Base-by-base conservation (phyloP, 2,329 filamentous ascomycete species). In the Xylariaceae sp. region DNA sequence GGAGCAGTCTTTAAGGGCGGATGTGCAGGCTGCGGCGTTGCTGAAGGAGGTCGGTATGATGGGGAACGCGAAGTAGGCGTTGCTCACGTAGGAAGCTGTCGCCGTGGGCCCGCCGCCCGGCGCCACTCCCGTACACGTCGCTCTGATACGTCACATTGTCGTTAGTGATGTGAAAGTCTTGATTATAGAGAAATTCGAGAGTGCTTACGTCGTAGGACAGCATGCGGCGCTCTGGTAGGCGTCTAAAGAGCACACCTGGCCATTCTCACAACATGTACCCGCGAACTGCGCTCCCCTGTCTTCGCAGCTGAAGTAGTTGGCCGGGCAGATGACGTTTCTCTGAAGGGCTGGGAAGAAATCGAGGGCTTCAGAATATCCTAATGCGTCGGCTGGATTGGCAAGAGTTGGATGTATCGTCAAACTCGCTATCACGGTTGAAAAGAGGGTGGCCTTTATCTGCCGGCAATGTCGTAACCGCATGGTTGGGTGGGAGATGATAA, bases 11-110 rank as follows among this genome's bases (percentile, higher is more conserved):
- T 69, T 72, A 44, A 80, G 73, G 14, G 83, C 84, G 0, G 79
- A 76, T 3, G 77, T 77, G 66, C 85, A 87, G 5, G 78, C 78
- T 12, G 73, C 80, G 16, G 73, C 69, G 63, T 86, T 79, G 56
- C 73, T 67, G 60, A 84, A 86, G 11, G 77, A 77, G 1, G 81
- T 84, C 43, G 76, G 73, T 48, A 85, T 78, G 65, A 83, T 82
- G 1, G 85, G 85, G 69, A 87, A 87, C 9, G 81, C 78, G 69
- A 86, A 87, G 71, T 82, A 86, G 23, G 74, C 64, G 68, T 87
- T 87, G 37, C 78, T 71, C 16, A 87, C 82, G 67, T 78, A 85
- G 29, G 82, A 83, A 17, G 75, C 74, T 1, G 73, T 66, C 3
- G 76, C 60, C 21, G 73, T 63, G 26, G 70, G 67, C 11, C 71